phyloP scores from a whole-genome alignment of 202 grass and related monocot species.

The Panicum virgatum region DNA sequence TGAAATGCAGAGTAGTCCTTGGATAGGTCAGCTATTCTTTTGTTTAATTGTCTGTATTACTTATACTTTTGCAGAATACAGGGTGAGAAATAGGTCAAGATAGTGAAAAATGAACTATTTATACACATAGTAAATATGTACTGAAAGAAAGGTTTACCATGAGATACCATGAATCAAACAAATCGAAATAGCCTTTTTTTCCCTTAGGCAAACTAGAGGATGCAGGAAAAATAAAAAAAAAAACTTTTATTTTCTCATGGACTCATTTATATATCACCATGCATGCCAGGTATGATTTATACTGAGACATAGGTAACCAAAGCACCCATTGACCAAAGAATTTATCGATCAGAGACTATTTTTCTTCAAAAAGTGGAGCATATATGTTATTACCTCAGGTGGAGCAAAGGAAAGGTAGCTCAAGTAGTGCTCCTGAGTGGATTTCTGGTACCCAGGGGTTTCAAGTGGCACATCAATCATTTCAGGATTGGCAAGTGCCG shows the following conservation, averaged over 20 bases:
- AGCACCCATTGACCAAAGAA: not conserved
- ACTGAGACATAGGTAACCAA: constrained; percentile 5
- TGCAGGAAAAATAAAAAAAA: not conserved
- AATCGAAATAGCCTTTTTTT: not conserved
- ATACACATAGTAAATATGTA: not conserved
- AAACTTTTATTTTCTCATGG: not conserved
- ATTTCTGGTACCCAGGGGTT: constrained; percentile 68
- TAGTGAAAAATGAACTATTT: not conserved
- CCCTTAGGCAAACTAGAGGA: not conserved
- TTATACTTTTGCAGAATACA: not conserved
- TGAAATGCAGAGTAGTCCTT: not conserved
- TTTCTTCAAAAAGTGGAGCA: not conserved
- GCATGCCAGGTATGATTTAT: not conserved
- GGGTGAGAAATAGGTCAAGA: not conserved
- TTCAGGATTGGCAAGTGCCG: constrained; percentile 58
- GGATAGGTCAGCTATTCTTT: not conserved
- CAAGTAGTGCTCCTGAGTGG: constrained; percentile 41
- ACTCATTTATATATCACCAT: not conserved
- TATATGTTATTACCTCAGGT: constrained; percentile 65
- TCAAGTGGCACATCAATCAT: constrained; percentile 67
- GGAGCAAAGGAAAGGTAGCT: constrained; percentile 98
- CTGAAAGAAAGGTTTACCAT: not conserved
- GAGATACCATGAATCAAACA: not conserved
- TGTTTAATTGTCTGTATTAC: not conserved
- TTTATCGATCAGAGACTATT: not conserved